Evolutionary conservation across 805 yeast genomes (phyloP).

Genomic region (Yamadazyma nakazawae): DNA sequence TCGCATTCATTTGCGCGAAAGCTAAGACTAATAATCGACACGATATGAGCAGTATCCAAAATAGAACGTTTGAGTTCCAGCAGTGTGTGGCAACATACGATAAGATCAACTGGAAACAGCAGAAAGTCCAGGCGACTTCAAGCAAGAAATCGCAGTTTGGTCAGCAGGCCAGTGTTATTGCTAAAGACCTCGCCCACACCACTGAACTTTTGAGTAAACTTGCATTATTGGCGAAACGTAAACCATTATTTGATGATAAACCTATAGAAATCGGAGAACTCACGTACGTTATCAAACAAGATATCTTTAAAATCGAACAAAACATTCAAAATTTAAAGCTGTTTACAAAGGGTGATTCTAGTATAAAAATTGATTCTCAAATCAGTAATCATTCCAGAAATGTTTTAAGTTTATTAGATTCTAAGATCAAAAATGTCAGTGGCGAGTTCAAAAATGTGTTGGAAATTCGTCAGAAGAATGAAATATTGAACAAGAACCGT

Average conservation of each 20-base stretch:
- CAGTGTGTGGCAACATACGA: conserved; percentile 81
- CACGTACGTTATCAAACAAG: conserved; percentile 84
- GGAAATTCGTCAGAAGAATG: conserved; percentile 81
- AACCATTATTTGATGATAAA: conserved; percentile 88
- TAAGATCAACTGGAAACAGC: conserved; percentile 48
- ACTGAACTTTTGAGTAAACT: conserved; percentile 77
- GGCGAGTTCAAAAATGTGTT: conserved; percentile 90
- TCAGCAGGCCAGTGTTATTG: conserved; percentile 75
- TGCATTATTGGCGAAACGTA: conserved; percentile 82
- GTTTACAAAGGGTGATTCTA: conserved; percentile 44
- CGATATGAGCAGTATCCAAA: conserved; percentile 45
- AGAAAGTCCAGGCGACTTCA: conserved; percentile 19
- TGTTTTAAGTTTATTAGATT: conserved; percentile 81
- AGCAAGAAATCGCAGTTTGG: conserved; percentile 36
- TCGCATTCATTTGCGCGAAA: background rate
- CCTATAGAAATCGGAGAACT: conserved; percentile 92
- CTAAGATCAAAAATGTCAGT: conserved; percentile 86
- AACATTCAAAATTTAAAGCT: conserved; percentile 59
- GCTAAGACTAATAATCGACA: background rate
- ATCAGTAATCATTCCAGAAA: conserved; percentile 73
- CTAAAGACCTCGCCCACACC: conserved; percentile 83
- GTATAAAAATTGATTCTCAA: conserved; percentile 52
- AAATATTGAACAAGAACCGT: conserved; percentile 73
- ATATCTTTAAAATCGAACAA: conserved; percentile 76
- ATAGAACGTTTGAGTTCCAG: conserved; percentile 89